phyloP scores from a whole-genome alignment of 192 early-diverging fungal species.

The Coemansia brasiliensis region DNA sequence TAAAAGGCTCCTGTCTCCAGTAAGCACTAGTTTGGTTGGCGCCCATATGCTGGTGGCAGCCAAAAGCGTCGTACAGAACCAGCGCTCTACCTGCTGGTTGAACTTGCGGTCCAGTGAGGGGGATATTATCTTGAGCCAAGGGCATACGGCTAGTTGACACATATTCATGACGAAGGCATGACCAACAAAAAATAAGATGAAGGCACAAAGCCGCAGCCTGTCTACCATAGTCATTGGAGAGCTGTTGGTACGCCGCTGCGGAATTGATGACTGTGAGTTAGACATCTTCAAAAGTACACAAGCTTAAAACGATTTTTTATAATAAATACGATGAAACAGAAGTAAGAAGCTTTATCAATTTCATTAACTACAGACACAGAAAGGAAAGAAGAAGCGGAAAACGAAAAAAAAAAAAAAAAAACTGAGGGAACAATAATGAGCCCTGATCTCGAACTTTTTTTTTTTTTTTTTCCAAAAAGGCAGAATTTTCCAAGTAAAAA shows the following conservation, averaged over 20 bases:
- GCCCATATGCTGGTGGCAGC: constrained; percentile 42
- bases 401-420: not conserved
- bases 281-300: constrained; percentile 1
- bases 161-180: constrained; percentile 49
- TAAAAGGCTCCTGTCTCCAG: constrained; percentile 41
- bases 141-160: constrained; percentile 40
- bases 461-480: not conserved
- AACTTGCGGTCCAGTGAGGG: constrained; percentile 37
- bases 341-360: not conserved
- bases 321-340: not conserved
- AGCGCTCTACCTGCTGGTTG: constrained; percentile 55
- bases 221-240: constrained; percentile 44
- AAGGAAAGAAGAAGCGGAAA: constrained; percentile 4
- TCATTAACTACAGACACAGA: too few species aligned
- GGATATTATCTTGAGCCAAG: constrained; percentile 30
- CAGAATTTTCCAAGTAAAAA: not conserved
- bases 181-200: constrained; percentile 40
- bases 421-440: not conserved
- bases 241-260: constrained; percentile 40
- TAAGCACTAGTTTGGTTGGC: constrained; percentile 52
- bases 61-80: constrained; percentile 48
- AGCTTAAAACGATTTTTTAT: not conserved
- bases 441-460: too few species aligned
- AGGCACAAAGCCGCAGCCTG: constrained; percentile 22
- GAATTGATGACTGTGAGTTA: not conserved